Evolutionary conservation across 2,329 filamentous ascomycete genomes (phyloP), one percentile per base, ranked within the genome.

Genomic region (Arthroderma uncinatum): DNA sequence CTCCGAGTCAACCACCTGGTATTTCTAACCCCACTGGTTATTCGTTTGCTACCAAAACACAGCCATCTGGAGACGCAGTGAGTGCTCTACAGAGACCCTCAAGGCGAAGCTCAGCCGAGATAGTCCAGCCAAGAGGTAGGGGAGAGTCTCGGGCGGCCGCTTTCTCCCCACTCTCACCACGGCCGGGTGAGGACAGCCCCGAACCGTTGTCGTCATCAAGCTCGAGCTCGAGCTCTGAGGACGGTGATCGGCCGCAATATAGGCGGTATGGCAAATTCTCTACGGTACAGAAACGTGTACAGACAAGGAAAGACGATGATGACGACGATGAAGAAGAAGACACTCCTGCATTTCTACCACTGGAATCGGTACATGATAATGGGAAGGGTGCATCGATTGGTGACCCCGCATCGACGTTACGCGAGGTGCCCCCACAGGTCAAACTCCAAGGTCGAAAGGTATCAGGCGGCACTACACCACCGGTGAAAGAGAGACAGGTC

Each of bases 311-410:
- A 39, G 34, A 42, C n/a, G 68, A 72, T 2, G 72, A 73, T 19
- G 68, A 75, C 25, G 70, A 73, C 19, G 68, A 75, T 23, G 70
- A 50, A 2, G 70, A 74, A 5, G 74, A 76, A 36, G 74, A 76
- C 19, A 67, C 73, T 0, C 74, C 74, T 0, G 73, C 75, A 1
- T 78, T 78, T 57, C 66, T 77, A 0, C 74, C 75, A 1, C 64
- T 76, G 19, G 58, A 60, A 9, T 19, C 59, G 34, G 9, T 37
- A 25, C 30, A 36, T 28, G 50, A 36, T 9, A 57, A 62, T 2
- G 62, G 60, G 14, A 65, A 67, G 6, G 60, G 61, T 2, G 61
- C 64, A 2, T 64, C 57, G 4, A 67, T 68, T 57, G 25, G 25
- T 21, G 71, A 74, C 55, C 70, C 74, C 1, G 70, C 68, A 53